A percentile compares a stretch with the other conserved stretches of the same genome.
Conservation (phyloP, 2,329 filamentous ascomycete genomes). For the Torrubiella hemipterigena region DNA sequence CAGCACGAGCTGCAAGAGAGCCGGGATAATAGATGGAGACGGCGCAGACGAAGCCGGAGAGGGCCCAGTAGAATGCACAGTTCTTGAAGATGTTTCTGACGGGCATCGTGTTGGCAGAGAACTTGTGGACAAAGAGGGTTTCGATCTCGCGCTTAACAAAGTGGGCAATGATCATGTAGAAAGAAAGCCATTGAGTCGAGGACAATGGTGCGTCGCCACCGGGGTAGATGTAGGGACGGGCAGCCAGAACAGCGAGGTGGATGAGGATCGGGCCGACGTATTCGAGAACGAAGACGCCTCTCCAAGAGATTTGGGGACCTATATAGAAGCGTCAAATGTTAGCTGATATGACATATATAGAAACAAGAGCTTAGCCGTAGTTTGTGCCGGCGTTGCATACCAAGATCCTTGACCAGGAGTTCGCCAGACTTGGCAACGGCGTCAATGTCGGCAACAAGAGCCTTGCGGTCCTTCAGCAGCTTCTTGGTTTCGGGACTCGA, state of each 20-base stretch:
- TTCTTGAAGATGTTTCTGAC: conserved; percentile 87
- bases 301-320: conserved; percentile 88
- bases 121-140: conserved; percentile 89
- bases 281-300: conserved; percentile 88
- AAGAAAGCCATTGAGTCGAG: conserved; percentile 59
- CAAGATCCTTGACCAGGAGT: conserved; percentile 86
- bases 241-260: conserved; percentile 60
- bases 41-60: conserved; percentile 70
- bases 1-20: conserved; percentile 49
- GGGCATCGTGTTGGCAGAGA: conserved; percentile 92
- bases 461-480: conserved; percentile 50
- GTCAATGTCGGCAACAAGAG: conserved; percentile 34
- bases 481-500: conserved; percentile 49
- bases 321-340: conserved; percentile 4
- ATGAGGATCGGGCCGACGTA: conserved; percentile 87
- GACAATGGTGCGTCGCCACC: conserved; percentile 38
- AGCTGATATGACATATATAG: not conserved
- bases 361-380: not conserved
- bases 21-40: conserved; percentile 75
- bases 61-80: conserved; percentile 83
- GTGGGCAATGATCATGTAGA: conserved; percentile 65
- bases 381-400: conserved; percentile 29
- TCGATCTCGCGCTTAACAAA: conserved; percentile 94
- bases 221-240: conserved; percentile 53
- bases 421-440: conserved; percentile 37